Evolutionary conservation across 345 rosid genomes (phyloP).

Genomic region (Geranium brycei): DNA sequence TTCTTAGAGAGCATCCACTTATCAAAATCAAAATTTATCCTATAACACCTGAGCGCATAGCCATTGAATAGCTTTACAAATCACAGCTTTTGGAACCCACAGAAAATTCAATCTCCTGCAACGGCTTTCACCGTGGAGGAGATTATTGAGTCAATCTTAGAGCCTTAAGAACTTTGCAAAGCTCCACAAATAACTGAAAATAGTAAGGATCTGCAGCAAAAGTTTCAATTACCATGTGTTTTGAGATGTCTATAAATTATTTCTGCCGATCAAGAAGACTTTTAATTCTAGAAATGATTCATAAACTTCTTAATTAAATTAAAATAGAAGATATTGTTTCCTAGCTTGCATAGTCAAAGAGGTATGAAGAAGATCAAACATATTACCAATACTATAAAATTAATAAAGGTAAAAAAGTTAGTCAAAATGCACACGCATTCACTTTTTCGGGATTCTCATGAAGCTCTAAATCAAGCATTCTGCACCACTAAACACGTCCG

Average conservation of each 20-base stretch:
- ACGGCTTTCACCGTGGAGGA: slow-evolving; percentile 4
- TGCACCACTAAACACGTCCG: not conserved
- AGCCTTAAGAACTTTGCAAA: slow-evolving; percentile 5
- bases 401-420: not conserved
- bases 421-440: slow-evolving; percentile 1
- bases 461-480: slow-evolving; percentile 6
- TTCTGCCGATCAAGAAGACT: slow-evolving; percentile 3
- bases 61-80: slow-evolving; percentile 1
- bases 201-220: slow-evolving; percentile 5
- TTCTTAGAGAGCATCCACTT: slow-evolving; percentile 6
- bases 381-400: not conserved
- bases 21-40: slow-evolving; percentile 1
- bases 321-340: not conserved
- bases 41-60: slow-evolving; percentile 1
- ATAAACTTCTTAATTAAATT: not conserved
- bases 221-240: not conserved
- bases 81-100: slow-evolving; percentile 4
- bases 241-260: not conserved
- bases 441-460: not conserved
- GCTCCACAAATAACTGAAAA: slow-evolving; percentile 10
- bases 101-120: slow-evolving; percentile 4
- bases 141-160: slow-evolving; percentile 8
- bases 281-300: not conserved
- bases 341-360: not conserved
- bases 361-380: too few species aligned